phyloP scores from a whole-genome alignment of 2,329 filamentous ascomycete genomes.

The Phialophora expanda region DNA sequence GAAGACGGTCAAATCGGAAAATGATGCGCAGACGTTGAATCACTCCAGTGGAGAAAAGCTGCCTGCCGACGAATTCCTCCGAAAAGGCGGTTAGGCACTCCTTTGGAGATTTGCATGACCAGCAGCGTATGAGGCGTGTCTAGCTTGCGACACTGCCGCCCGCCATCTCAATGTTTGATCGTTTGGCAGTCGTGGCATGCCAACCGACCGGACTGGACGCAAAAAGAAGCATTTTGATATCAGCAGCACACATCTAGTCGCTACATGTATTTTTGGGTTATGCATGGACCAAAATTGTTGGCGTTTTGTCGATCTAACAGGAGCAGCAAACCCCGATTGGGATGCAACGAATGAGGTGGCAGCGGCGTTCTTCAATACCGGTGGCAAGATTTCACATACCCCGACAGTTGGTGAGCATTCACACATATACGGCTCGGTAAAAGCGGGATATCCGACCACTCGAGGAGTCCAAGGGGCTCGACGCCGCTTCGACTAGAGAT shows the following conservation, averaged over 20 bases:
- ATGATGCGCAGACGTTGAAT: slow-evolving; percentile 43
- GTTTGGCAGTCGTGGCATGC: not conserved
- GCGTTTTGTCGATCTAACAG: slow-evolving; percentile 33
- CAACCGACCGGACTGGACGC: not conserved
- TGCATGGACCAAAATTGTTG: slow-evolving; percentile 33
- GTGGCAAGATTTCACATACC: slow-evolving; percentile 5
- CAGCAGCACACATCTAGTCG: slow-evolving; percentile 35
- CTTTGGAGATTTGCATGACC: slow-evolving; percentile 30
- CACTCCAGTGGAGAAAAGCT: slow-evolving; percentile 46
- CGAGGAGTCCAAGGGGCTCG: not conserved
- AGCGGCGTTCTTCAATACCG: slow-evolving; percentile 12
- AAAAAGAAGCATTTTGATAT: slow-evolving; percentile 29
- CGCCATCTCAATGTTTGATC: not conserved
- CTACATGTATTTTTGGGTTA: slow-evolving; percentile 37
- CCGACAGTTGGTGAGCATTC: slow-evolving; percentile 2
- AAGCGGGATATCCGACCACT: slow-evolving; percentile 1
- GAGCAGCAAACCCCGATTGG: slow-evolving; percentile 18
- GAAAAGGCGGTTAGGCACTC: slow-evolving; percentile 52
- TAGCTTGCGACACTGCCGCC: not conserved
- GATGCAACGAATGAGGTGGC: slow-evolving; percentile 21
- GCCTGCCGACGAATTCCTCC: slow-evolving; percentile 51
- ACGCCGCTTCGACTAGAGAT: slow-evolving; percentile 7
- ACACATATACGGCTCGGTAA: slow-evolving; percentile 16
- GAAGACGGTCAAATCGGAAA: slow-evolving; percentile 46
- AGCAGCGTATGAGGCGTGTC: slow-evolving; percentile 5